These are phyloP conservation scores for Hebeloma cylindrosporum DNA, from an alignment of 768 basidiomycete genomes.

Conservation along the genomic window DNA sequence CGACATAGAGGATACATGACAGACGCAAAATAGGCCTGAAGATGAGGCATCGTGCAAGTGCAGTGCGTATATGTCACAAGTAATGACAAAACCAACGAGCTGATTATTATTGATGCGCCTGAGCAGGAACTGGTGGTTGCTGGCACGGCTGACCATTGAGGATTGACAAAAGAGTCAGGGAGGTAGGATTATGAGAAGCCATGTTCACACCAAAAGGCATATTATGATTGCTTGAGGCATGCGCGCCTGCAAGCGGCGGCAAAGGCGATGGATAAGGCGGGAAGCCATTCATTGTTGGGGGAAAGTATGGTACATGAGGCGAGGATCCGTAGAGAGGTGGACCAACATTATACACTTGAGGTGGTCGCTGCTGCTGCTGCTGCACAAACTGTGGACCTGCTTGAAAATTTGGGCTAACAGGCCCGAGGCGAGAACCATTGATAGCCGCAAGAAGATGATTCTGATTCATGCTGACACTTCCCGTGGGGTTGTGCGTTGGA, in stretches of 20 bases:
- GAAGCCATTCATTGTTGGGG: conserved; percentile 7
- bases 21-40: no score
- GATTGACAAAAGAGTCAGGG: conserved; percentile 29
- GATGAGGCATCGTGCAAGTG: no score
- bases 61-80: no score
- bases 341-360: conserved; percentile 8
- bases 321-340: conserved; percentile 10
- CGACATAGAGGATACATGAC: no score
- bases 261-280: conserved; percentile 8
- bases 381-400: conserved; percentile 17
- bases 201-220: conserved; percentile 9
- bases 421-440: conserved; percentile 31
- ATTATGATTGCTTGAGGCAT: conserved; percentile 14
- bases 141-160: conserved; percentile 24
- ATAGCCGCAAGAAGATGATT: conserved; percentile 47
- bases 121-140: conserved; percentile 8
- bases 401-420: conserved; percentile 19
- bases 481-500: conserved; percentile 30
- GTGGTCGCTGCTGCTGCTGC: conserved; percentile 15
- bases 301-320: conserved; percentile 11
- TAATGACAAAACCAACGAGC: neutral
- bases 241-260: conserved; percentile 9
- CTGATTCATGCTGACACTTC: conserved; percentile 52
- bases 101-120: conserved; percentile 8
- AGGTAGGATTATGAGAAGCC: conserved; percentile 14